These are phyloP conservation scores for Neofusicoccum cordaticola DNA, from an alignment of 2,329 filamentous ascomycete genomes.

Conservation along the genomic window DNA sequence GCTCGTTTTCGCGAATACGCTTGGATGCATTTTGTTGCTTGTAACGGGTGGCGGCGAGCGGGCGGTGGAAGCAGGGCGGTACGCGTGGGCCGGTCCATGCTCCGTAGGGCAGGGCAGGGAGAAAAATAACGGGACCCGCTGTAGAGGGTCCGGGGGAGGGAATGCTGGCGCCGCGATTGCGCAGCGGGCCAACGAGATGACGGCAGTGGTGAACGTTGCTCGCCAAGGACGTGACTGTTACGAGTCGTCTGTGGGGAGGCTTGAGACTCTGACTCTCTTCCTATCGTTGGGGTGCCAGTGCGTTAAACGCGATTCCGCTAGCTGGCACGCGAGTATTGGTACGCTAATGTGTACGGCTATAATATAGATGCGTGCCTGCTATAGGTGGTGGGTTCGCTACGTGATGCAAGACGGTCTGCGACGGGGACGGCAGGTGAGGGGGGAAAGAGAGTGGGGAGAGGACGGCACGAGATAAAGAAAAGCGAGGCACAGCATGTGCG, in stretches of 20 bases:
- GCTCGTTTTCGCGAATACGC: too few relatives aligned
- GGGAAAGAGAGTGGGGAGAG: background rate
- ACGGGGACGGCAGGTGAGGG: background rate
- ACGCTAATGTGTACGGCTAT: background rate
- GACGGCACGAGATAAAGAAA: background rate
- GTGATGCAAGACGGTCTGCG: background rate
- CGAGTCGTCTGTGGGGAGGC: background rate
- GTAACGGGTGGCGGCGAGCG: too few relatives aligned
- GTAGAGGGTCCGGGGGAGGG: too few relatives aligned
- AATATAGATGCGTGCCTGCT: background rate
- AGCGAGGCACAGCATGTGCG: background rate
- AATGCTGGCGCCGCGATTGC: too few relatives aligned
- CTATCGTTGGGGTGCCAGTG: background rate
- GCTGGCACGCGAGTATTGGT: background rate
- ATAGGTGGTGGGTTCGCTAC: background rate
- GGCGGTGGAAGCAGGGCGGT: too few relatives aligned
- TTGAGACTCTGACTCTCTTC: background rate
- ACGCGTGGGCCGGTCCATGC: too few relatives aligned
- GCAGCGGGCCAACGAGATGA: too few relatives aligned
- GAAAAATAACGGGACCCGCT: too few relatives aligned
- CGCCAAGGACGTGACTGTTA: too few relatives aligned
- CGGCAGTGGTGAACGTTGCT: too few relatives aligned
- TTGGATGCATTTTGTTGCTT: too few relatives aligned
- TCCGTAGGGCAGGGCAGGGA: too few relatives aligned
- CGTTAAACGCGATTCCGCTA: background rate